A percentile compares a stretch with the other conserved stretches of the same genome.
These are phyloP conservation scores for Juncus inflexus DNA, from an alignment of 176 grass and related monocot species.

Conservation along the genomic window DNA sequence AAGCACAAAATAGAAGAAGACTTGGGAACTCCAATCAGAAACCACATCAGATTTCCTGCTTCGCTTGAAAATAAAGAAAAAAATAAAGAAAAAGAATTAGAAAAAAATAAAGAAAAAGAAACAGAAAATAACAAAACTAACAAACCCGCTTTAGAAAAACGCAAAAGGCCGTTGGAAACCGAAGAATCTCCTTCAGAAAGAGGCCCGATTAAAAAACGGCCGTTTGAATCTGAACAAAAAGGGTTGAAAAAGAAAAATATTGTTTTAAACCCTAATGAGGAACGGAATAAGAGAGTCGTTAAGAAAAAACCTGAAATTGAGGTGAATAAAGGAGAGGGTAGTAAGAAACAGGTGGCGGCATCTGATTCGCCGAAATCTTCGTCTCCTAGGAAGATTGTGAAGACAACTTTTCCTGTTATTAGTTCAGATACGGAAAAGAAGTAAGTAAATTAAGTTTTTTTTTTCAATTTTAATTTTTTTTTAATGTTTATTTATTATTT, in stretches of 20 bases:
- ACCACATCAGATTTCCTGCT: constrained; percentile 73
- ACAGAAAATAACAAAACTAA: too few species aligned
- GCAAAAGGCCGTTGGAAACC: not conserved
- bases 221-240: not conserved
- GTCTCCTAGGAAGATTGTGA: constrained; percentile 18
- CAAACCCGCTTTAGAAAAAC: not conserved
- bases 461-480: too few species aligned
- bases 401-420: constrained; percentile 60
- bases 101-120: too few species aligned
- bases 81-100: too few species aligned
- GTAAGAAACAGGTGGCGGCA: constrained; percentile 26
- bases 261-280: not conserved
- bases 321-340: constrained; percentile 17
- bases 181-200: not conserved
- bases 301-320: constrained; percentile 13
- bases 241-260: not conserved
- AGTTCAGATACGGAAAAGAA: constrained; percentile 50
- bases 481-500: too few species aligned
- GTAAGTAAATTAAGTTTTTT: constrained; percentile 25
- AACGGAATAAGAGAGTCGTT: not conserved
- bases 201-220: constrained; percentile 6
- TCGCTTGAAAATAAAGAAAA: constrained; percentile 21
- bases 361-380: constrained; percentile 15
- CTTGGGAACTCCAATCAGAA: constrained; percentile 34
- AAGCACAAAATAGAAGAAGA: constrained; percentile 36